These are phyloP conservation scores for Sclerotinia glacialis DNA, from an alignment of 2,329 filamentous ascomycete species.

Conservation along the genomic window DNA sequence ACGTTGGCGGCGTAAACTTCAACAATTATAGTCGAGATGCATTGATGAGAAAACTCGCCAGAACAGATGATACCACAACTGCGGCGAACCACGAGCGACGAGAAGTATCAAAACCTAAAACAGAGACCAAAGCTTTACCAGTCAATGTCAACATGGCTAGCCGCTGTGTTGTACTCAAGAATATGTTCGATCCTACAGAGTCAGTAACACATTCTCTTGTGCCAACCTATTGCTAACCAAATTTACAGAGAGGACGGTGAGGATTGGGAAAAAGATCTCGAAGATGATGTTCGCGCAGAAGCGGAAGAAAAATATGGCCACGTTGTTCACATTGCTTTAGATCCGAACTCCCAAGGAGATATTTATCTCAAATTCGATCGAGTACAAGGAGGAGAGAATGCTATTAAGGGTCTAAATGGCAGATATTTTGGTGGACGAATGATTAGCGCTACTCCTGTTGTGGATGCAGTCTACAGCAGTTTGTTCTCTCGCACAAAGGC, in stretches of 20 bases:
- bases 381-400: constrained; percentile 92
- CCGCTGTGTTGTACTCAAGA: constrained; percentile 88
- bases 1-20: constrained; percentile 98
- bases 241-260: constrained; percentile 76
- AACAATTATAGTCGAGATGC: constrained; percentile 98
- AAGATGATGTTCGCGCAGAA: constrained; percentile 89
- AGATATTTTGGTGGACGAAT: constrained; percentile 90
- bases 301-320: constrained; percentile 95
- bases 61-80: constrained; percentile 75
- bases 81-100: constrained; percentile 62
- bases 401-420: constrained; percentile 95
- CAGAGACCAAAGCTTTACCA: constrained; percentile 72
- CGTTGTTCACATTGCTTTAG: constrained; percentile 94
- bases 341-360: constrained; percentile 90
- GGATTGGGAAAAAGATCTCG: constrained; percentile 86
- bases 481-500: constrained; percentile 85
- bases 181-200: constrained; percentile 92
- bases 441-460: constrained; percentile 92
- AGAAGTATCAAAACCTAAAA: constrained; percentile 73
- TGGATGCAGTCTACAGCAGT: constrained; percentile 98
- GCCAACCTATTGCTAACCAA: constrained; percentile 39
- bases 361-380: constrained; percentile 99
- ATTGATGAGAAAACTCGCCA: constrained; percentile 96
- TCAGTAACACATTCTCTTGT: constrained; percentile 51
- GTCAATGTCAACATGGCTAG: constrained; percentile 90